Percentiles rank a stretch among this genome's conserved stretches.
Evolutionary conservation across 2,329 filamentous ascomycete genomes (phyloP).

Genomic region (Alternaria infectoria): DNA sequence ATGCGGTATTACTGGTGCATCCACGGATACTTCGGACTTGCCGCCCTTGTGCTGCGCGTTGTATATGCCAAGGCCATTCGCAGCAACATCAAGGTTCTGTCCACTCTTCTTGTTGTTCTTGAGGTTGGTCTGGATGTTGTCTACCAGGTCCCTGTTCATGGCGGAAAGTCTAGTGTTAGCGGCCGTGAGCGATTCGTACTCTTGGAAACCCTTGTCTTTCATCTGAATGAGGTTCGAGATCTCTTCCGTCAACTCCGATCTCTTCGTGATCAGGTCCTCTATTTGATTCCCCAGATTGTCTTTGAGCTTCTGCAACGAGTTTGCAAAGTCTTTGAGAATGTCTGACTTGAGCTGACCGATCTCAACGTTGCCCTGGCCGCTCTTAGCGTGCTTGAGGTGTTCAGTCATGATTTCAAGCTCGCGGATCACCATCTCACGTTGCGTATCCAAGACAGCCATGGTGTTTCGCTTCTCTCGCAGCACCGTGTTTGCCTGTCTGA

Average conservation of each 20-base stretch:
- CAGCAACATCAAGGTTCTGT: slow-evolving; percentile 56
- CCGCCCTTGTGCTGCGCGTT: slow-evolving; percentile 45
- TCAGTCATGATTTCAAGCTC: slow-evolving; percentile 89
- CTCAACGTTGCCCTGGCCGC: slow-evolving; percentile 77
- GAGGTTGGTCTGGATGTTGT: slow-evolving; percentile 92
- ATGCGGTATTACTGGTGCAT: slow-evolving; percentile 48
- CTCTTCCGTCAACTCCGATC: slow-evolving; percentile 83
- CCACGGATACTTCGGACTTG: slow-evolving; percentile 49
- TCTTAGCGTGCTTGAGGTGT: slow-evolving; percentile 85
- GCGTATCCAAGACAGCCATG: slow-evolving; percentile 90
- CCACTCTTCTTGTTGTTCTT: slow-evolving; percentile 69
- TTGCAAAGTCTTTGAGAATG: slow-evolving; percentile 67
- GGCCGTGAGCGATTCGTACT: slow-evolving; percentile 91
- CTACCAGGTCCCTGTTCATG: slow-evolving; percentile 93
- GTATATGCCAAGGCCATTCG: slow-evolving; percentile 71
- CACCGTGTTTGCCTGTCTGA: slow-evolving; percentile 83
- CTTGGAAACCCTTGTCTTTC: slow-evolving; percentile 90
- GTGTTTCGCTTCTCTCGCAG: slow-evolving; percentile 93
- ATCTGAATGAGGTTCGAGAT: slow-evolving; percentile 81
- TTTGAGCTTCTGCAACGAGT: slow-evolving; percentile 72
- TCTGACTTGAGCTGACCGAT: slow-evolving; percentile 71
- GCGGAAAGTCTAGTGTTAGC: slow-evolving; percentile 95
- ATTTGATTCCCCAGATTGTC: slow-evolving; percentile 77
- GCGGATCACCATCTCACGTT: slow-evolving; percentile 93
- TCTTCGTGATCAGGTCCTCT: slow-evolving; percentile 87